These are phyloP conservation scores for Allodekkera sacchari DNA, from an alignment of 805 yeast genomes.

Conservation along the genomic window DNA sequence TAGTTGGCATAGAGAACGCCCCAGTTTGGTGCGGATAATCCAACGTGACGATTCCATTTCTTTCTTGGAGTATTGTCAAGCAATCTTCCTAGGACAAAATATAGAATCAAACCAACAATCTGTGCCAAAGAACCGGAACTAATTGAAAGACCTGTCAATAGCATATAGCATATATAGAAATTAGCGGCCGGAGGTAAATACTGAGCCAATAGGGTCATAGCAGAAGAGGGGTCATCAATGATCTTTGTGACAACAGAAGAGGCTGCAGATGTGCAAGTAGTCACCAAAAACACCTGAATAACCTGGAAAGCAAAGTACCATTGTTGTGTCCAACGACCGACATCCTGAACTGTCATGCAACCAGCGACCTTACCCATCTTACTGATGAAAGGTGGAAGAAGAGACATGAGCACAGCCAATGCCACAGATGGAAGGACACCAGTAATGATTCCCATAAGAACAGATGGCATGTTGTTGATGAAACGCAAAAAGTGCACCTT, in stretches of 20 bases:
- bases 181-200: conserved; percentile 87
- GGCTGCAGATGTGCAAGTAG: conserved; percentile 77
- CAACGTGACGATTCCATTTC: conserved; percentile 72
- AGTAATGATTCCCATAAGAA: conserved; percentile 74
- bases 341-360: conserved; percentile 55
- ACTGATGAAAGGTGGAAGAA: conserved; percentile 80
- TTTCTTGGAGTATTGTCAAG: conserved; percentile 87
- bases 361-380: conserved; percentile 73
- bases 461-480: conserved; percentile 63
- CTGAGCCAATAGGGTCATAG: conserved; percentile 65
- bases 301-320: conserved; percentile 91
- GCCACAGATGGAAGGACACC: conserved; percentile 80
- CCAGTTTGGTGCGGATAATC: conserved; percentile 62
- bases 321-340: conserved; percentile 76
- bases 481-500: conserved; percentile 69
- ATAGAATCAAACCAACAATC: conserved; percentile 61
- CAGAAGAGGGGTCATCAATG: conserved; percentile 53
- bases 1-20: conserved; percentile 76
- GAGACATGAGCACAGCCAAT: conserved; percentile 73
- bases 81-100: conserved; percentile 58
- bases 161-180: conserved; percentile 76
- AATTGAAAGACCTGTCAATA: conserved; percentile 72
- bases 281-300: conserved; percentile 78
- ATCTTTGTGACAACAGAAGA: conserved; percentile 72
- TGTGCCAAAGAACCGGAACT: conserved; percentile 75